Base-by-base conservation (phyloP, 2,329 filamentous ascomycete species). In the Dichotomopilus funicola region DNA sequence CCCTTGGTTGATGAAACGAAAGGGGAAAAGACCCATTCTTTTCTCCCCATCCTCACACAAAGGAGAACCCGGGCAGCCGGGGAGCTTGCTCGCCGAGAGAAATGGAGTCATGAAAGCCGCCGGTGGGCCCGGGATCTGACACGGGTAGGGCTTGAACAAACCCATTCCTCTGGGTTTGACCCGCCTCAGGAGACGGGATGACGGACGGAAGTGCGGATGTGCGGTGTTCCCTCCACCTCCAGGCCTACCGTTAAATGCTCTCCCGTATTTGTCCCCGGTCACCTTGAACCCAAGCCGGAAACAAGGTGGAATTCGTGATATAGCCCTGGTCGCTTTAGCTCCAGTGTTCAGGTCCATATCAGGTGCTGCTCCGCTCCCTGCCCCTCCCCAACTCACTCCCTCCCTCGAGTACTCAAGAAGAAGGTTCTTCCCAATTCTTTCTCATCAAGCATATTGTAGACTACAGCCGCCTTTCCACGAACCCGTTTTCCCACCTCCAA, bases 281-380 rank as follows among this genome's bases (percentile, higher is more conserved):
- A 27, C 19, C 19, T 27, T 27, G 19, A 27, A 27, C 19, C 19
- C 19, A 27, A 27, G 19, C 19, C 19, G 19, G 19, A 27, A 27
- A 27, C 19, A 27, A 35, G 31, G 37, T 9, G 7, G 7, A 31
- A 36, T 42, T 49, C 35, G 7, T 41, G 54, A 56, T 49, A 48
- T 41, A 34, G 40, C 51, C 51, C 51, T 43, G 35, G 55, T 57
- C 51, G 47, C 51, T 46, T 50, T 54, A 50, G 54, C 45, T 49
- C 37, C 44, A 35, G 19, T 10, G 34, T 34, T 12, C 36, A 3
- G 37, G 3, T 11, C 27, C 36, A 27, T 40, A 27, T 52, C 35
- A 49, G 19, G 11, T 27, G 37, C 31, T 37, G 12, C 54, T 53
- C 50, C 49, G 49, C 54, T 42, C 45, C 46, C 49, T 48, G 31